Base-by-base conservation (phyloP, 345 rosid genomes). In the Salix purpurea region DNA sequence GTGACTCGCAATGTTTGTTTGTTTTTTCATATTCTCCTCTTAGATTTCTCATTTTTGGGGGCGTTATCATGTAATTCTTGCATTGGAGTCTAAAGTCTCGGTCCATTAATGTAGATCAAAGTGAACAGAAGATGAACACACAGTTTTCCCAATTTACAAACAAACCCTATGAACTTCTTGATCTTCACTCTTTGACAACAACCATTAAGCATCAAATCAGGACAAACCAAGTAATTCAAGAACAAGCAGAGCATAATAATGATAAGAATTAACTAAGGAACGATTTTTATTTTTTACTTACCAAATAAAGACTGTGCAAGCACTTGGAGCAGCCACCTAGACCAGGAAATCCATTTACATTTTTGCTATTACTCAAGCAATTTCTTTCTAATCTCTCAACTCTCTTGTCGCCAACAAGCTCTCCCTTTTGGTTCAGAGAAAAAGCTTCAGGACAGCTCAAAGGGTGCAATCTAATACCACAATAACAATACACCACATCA, bases 391-490 rank as follows among this genome's bases (percentile, higher is more conserved):
- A 79, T 42, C 84, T 79, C 88, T 72, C 83, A 65, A 95, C 96
- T 52, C 83, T 90, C 67, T 81, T 69, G 46, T 91, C 85, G 16
- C 97, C 97, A 32, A 83, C 88, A 21, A 94, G 88, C 54, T 78
- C 90, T 54, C 97, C 98, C 58, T 83, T 67, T 15, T 73, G 77
- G 36, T 83, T 75, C 44, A 85, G 75, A 19, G 81, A 81, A 84
- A 94, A 94, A 15, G 94, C 91, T 12, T 85, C 95, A 0, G 94
- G 88, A 54, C 98, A 93, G 74, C 82, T 93, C 77, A 90, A 76
- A 0, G 90, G 91, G 79, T 91, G 99, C 80, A 95, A 80, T 73
- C 99, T 76, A 40, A 95, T 93, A 44, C 97, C 98, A 40, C 98
- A 95, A 72, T 89, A 95, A 77, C 99, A 95, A 79, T 86, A 93